Evolutionary conservation across 345 rosid species (phyloP), one percentile per base, ranked within the genome.

Genomic region (Barbarea vulgaris): DNA sequence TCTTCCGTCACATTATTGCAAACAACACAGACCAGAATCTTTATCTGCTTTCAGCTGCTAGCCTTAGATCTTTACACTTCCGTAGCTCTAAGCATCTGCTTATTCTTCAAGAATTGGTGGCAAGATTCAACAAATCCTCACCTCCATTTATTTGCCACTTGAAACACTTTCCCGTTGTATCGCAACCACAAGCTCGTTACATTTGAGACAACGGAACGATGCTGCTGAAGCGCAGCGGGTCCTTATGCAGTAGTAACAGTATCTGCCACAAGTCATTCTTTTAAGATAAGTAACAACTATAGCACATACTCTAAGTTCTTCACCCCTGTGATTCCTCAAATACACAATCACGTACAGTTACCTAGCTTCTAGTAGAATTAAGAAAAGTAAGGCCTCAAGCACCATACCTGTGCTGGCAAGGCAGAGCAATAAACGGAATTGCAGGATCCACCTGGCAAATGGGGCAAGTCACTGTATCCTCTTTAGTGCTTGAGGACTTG

Each of bases 371-470:
- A 36, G 47, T 52, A 36, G 24, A 52, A 24, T 36, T 6, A 15
- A 42, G 48, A 1, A 42, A 15, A 42, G 18, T 42, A 15, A 42
- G 47, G 15, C 48, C 48, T 42, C 48, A 14, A 15, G 48, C 18
- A n/a, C 64, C 74, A 58, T 81, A 91, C 99, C 98, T 91, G 85
- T 96, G 99, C 64, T 81, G 87, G 73, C 98, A 96, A 75, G 99
- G 99, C 52, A 90, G 89, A 74, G 97, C 96, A 17, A 87, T 87
- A 85, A 90, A 96, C 56, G 97, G 89, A 83, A 79, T 87, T 65
- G 93, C 84, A 41, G 98, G 99, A 77, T 77, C 83, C 44, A 83
- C 80, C 77, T 77, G 88, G 84, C 98, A 96, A 69, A 96, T 84
- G 17, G 99, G 98, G 73, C 99, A 96, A 66, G 72, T 62, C 50